phyloP scores from a whole-genome alignment of 495 filamentous ascomycete species.

The Bombardia bombarda region DNA sequence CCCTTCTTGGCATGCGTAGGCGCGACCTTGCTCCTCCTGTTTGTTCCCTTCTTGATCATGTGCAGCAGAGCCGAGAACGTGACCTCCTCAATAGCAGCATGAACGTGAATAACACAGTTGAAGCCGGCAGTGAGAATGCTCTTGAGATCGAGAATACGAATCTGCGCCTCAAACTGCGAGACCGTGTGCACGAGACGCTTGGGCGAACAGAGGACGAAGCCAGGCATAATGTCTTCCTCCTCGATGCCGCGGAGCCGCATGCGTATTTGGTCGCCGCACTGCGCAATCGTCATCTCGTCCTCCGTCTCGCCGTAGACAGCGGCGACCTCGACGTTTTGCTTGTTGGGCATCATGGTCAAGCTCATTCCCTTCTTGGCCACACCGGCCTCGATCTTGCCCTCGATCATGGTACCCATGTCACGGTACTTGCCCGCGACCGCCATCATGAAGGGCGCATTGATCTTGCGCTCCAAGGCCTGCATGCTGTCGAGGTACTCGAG shows the following conservation, averaged over 20 bases:
- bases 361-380: conserved; percentile 70
- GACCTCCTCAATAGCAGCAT: conserved; percentile 91
- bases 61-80: conserved; percentile 81
- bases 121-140: conserved; percentile 72
- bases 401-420: conserved; percentile 95
- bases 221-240: conserved; percentile 93
- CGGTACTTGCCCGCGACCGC: conserved; percentile 89
- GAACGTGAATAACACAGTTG: conserved; percentile 87
- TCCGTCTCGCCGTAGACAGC: conserved; percentile 94
- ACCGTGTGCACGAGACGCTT: conserved; percentile 91
- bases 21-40: conserved; percentile 82
- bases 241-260: conserved; percentile 87
- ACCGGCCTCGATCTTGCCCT: conserved; percentile 97
- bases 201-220: conserved; percentile 90
- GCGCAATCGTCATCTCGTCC: conserved; percentile 72
- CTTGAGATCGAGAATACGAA: conserved; percentile 91
- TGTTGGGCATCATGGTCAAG: conserved; percentile 92
- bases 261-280: conserved; percentile 92
- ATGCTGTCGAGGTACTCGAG: conserved; percentile 90
- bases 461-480: conserved; percentile 85
- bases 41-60: conserved; percentile 95
- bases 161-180: conserved; percentile 86
- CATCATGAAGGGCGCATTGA: conserved; percentile 99
- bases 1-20: conserved; percentile 90
- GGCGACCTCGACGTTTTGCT: conserved; percentile 65